phyloP scores from a whole-genome alignment of 2,329 filamentous ascomycete genomes.

The Geosmithia putterillii region DNA sequence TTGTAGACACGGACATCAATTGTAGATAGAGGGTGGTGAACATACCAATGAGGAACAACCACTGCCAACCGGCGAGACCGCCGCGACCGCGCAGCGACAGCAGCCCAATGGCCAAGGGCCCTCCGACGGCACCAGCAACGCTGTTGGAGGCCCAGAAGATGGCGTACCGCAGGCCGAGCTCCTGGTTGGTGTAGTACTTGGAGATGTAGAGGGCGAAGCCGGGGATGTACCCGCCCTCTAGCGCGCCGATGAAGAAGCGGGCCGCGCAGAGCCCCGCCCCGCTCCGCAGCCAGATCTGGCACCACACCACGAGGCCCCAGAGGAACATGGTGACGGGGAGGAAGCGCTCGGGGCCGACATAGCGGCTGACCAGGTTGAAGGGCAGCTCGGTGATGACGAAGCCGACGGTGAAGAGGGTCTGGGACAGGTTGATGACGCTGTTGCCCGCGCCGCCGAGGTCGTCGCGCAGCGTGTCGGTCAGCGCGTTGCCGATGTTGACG shows the following conservation, averaged over 20 bases:
- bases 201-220: constrained; percentile 18
- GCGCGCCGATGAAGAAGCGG: constrained; percentile 15
- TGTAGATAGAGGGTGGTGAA: not conserved
- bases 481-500: constrained; percentile 33
- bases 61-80: constrained; percentile 15
- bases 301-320: constrained; percentile 16
- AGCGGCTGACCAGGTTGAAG: constrained; percentile 15
- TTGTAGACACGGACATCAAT: not conserved
- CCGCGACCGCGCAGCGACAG: constrained; percentile 11
- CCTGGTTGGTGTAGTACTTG: constrained; percentile 14
- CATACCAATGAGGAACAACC: constrained; percentile 16
- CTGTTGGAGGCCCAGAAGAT: constrained; percentile 17
- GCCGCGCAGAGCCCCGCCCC: constrained; percentile 10
- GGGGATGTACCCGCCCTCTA: constrained; percentile 18
- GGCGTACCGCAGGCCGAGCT: constrained; percentile 13
- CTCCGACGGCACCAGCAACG: constrained; percentile 13
- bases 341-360: constrained; percentile 13
- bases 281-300: constrained; percentile 13
- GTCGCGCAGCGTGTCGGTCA: constrained; percentile 35
- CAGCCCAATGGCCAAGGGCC: constrained; percentile 13
- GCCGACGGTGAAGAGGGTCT: constrained; percentile 35
- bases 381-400: constrained; percentile 31
- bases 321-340: constrained; percentile 15
- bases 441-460: constrained; percentile 34
- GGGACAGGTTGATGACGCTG: constrained; percentile 37